phyloP scores from a whole-genome alignment of 2,329 filamentous ascomycete species.

The Aspergillus pseudoglaucus region DNA sequence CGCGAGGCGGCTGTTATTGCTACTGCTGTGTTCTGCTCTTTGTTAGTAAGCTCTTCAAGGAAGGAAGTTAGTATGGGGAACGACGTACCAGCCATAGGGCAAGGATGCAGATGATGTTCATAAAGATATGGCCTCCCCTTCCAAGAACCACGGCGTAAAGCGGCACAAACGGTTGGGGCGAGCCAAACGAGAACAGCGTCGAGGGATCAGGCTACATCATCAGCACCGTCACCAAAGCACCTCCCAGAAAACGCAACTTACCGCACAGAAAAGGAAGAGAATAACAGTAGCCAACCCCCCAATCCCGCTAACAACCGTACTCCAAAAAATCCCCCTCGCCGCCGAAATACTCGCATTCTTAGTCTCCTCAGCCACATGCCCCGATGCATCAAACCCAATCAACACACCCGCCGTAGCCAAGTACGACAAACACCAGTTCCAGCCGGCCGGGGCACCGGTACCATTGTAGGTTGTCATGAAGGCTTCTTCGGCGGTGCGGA shows the following conservation, averaged over 20 bases:
- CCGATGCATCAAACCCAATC: slow-evolving; percentile 56
- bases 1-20: slow-evolving; percentile 54
- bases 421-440: slow-evolving; percentile 60
- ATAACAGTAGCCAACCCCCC: slow-evolving; percentile 53
- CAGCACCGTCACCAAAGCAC: background rate
- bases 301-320: slow-evolving; percentile 51
- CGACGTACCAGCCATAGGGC: slow-evolving; percentile 49
- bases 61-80: too few species aligned
- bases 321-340: slow-evolving; percentile 56
- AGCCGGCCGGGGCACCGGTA: slow-evolving; percentile 49
- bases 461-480: slow-evolving; percentile 57
- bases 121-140: slow-evolving; percentile 52
- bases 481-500: slow-evolving; percentile 53
- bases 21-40: slow-evolving; percentile 49
- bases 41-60: too few species aligned
- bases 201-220: slow-evolving; percentile 41
- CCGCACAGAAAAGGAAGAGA: slow-evolving; percentile 53
- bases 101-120: slow-evolving; percentile 53
- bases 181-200: slow-evolving; percentile 48
- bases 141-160: slow-evolving; percentile 54
- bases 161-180: slow-evolving; percentile 53
- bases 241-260: slow-evolving; percentile 18
- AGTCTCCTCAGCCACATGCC: slow-evolving; percentile 57
- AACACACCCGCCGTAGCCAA: slow-evolving; percentile 55
- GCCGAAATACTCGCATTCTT: slow-evolving; percentile 48